phyloP scores from a whole-genome alignment of 106 monocot genomes.

The Dendrobium huoshanense region DNA sequence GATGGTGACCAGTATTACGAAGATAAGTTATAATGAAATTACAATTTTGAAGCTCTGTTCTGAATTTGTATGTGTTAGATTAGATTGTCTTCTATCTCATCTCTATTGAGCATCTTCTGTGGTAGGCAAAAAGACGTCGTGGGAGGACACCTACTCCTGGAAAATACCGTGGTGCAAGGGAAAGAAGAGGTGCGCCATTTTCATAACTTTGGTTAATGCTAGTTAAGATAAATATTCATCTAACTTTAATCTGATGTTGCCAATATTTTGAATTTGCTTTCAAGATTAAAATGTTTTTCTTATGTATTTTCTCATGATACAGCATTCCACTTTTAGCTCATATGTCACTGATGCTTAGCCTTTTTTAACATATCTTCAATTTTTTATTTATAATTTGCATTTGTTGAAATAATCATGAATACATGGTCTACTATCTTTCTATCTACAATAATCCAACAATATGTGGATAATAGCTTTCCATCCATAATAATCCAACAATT shows the following conservation, averaged over 20 bases:
- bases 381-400: neutral
- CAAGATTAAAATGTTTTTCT: neutral
- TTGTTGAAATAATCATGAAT: too few species aligned
- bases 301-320: neutral
- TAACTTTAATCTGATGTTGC: neutral
- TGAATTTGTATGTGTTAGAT: neutral
- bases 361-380: neutral
- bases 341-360: neutral
- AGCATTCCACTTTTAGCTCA: neutral
- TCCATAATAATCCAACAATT: too few species aligned
- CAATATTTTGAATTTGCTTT: neutral
- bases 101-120: conserved; percentile 1
- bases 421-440: too few species aligned
- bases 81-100: neutral
- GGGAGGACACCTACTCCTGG: conserved; percentile 89
- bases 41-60: neutral
- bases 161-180: conserved; percentile 59
- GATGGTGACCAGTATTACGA: neutral
- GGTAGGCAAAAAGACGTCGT: conserved; percentile 75
- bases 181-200: conserved; percentile 42
- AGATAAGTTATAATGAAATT: neutral
- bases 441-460: too few species aligned
- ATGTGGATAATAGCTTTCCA: too few species aligned
- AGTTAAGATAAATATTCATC: neutral
- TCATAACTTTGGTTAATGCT: neutral